Percentiles rank a stretch among this genome's conserved stretches.
phyloP scores from a whole-genome alignment of 129 eudicot genomes.

The Centrapalus pauciflorus region DNA sequence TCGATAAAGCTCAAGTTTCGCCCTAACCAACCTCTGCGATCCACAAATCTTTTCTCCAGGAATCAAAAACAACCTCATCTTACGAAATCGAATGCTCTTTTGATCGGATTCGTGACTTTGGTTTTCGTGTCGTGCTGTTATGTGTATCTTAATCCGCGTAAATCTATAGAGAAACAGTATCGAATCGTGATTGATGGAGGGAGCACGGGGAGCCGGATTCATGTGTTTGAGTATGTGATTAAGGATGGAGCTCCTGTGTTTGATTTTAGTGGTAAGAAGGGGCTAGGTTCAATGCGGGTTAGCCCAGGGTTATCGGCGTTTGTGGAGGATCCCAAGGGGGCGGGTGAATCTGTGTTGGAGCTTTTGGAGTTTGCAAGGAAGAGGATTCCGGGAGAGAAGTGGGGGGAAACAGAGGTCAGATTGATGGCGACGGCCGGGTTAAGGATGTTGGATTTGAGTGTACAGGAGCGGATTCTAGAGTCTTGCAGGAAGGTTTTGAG shows the following conservation, averaged over 20 bases:
- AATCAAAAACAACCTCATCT: slow-evolving; percentile 9
- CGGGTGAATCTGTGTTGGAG: slow-evolving; percentile 54
- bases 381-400: slow-evolving; percentile 52
- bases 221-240: slow-evolving; percentile 59
- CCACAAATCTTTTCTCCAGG: slow-evolving; percentile 51
- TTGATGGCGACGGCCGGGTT: slow-evolving; percentile 94
- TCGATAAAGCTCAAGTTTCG: slow-evolving; percentile 49
- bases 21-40: slow-evolving; percentile 31
- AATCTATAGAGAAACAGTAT: slow-evolving; percentile 1
- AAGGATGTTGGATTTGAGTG: slow-evolving; percentile 58
- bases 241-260: slow-evolving; percentile 39
- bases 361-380: slow-evolving; percentile 75
- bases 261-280: slow-evolving; percentile 55
- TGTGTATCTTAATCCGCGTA: slow-evolving; percentile 17
- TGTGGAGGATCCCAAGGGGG: slow-evolving; percentile 53
- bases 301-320: slow-evolving; percentile 80
- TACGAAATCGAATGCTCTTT: slow-evolving; percentile 21
- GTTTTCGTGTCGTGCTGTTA: slow-evolving; percentile 30
- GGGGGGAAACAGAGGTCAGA: slow-evolving; percentile 67
- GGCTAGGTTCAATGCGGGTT: slow-evolving; percentile 67
- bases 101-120: slow-evolving; percentile 25
- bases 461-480: slow-evolving; percentile 59
- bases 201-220: slow-evolving; percentile 80
- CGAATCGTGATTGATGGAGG: slow-evolving; percentile 87
- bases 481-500: slow-evolving; percentile 63